These are phyloP conservation scores for Aleurites moluccanus DNA, from an alignment of 441 rosid species.

Conservation along the genomic window DNA sequence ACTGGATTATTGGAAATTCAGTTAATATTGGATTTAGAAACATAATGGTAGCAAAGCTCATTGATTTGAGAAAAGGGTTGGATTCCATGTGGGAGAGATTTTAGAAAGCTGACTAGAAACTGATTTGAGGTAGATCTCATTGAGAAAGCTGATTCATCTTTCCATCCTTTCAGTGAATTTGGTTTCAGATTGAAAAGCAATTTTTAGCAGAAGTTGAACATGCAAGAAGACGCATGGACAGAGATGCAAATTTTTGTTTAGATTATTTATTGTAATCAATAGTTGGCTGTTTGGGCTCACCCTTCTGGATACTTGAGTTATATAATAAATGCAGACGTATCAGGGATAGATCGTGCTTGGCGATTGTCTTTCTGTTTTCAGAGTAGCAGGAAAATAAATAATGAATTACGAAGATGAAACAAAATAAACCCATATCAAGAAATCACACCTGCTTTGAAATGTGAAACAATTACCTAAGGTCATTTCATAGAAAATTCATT, in stretches of 20 bases:
- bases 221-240: neutral
- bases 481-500: neutral
- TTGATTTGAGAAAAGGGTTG: neutral
- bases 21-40: neutral
- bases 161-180: neutral
- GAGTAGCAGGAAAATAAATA: neutral
- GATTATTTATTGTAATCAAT: neutral
- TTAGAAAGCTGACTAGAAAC: neutral
- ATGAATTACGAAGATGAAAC: neutral
- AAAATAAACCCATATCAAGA: neutral
- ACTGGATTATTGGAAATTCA: neutral
- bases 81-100: neutral
- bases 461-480: neutral
- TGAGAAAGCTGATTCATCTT: neutral
- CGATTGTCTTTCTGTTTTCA: neutral
- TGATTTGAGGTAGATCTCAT: neutral
- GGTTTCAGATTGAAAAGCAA: neutral
- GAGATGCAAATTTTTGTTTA: neutral
- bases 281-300: neutral
- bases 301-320: neutral
- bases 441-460: neutral
- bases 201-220: neutral
- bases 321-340: neutral
- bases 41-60: too few species aligned
- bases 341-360: neutral